A percentile compares a stretch with the other conserved stretches of the same genome.
These are phyloP conservation scores for Fusarium nodosum DNA, from an alignment of 2,329 filamentous ascomycete genomes.

Conservation along the genomic window DNA sequence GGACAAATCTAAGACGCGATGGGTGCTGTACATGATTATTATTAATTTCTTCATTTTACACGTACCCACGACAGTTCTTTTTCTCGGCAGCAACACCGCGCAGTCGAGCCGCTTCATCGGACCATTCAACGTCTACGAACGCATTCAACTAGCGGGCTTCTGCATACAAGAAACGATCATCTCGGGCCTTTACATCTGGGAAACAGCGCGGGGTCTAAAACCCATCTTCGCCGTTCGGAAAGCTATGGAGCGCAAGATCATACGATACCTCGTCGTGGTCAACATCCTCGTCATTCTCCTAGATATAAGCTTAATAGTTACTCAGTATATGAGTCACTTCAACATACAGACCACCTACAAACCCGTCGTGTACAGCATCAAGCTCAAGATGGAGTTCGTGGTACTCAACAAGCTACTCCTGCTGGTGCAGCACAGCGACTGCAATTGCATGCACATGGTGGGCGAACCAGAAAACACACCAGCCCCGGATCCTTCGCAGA, in stretches of 20 bases:
- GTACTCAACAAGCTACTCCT: constrained; percentile 38
- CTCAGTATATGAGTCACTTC: constrained; percentile 40
- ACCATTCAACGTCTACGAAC: constrained; percentile 39
- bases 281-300: constrained; percentile 42
- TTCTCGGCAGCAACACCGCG: constrained; percentile 35
- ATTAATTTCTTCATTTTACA: constrained; percentile 39
- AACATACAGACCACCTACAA: constrained; percentile 43
- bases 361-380: constrained; percentile 43
- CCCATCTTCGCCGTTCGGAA: constrained; percentile 36
- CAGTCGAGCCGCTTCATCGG: constrained; percentile 22
- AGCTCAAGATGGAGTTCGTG: constrained; percentile 42
- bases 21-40: constrained; percentile 39
- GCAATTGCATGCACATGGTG: constrained; percentile 39
- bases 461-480: constrained; percentile 13
- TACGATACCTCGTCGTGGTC: constrained; percentile 35
- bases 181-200: constrained; percentile 39
- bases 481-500: not conserved
- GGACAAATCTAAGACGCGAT: constrained; percentile 38
- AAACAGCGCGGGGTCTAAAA: constrained; percentile 32
- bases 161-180: constrained; percentile 40
- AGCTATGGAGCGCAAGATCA: constrained; percentile 32
- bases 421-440: constrained; percentile 31
- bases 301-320: constrained; percentile 32
- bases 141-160: constrained; percentile 38
- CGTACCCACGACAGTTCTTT: constrained; percentile 31